These are phyloP conservation scores for Imleria badia DNA, from an alignment of 768 basidiomycete genomes.

Conservation along the genomic window DNA sequence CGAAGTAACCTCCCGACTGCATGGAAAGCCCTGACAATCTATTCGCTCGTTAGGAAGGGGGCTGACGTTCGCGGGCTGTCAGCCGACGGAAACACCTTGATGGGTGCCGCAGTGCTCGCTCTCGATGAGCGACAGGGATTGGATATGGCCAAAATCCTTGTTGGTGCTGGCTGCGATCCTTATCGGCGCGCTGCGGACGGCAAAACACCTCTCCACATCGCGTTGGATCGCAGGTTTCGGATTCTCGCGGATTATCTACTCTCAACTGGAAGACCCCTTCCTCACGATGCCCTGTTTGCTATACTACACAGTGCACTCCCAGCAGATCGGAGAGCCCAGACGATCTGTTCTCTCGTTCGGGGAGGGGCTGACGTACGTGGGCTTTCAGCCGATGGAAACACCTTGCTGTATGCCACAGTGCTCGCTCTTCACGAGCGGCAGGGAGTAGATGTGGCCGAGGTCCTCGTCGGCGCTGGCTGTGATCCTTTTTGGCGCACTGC, in stretches of 20 bases:
- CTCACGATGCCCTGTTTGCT: not conserved
- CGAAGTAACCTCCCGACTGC: not conserved
- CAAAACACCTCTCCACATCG: constrained; percentile 7
- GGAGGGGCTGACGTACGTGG: not conserved
- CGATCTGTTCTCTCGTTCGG: not conserved
- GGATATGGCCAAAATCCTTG: not conserved
- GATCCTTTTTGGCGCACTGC: not conserved
- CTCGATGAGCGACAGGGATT: too few species aligned
- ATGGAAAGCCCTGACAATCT: not conserved
- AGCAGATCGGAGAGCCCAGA: not conserved
- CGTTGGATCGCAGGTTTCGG: not conserved
- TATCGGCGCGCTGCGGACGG: not conserved
- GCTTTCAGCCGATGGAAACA: not conserved
- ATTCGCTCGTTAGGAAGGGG: not conserved
- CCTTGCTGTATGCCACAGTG: not conserved
- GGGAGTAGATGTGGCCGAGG: not conserved
- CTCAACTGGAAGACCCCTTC: not conserved
- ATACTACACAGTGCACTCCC: not conserved
- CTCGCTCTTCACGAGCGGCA: not conserved
- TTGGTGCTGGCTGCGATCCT: constrained; percentile 7
- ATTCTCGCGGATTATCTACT: not conserved
- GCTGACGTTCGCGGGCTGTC: not conserved
- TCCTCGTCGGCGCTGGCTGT: constrained; percentile 8
- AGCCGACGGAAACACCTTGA: not conserved
- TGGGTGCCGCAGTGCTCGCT: not conserved